These are phyloP conservation scores for Phytomonas francai DNA, from an alignment of 208 protist species.

Conservation along the genomic window DNA sequence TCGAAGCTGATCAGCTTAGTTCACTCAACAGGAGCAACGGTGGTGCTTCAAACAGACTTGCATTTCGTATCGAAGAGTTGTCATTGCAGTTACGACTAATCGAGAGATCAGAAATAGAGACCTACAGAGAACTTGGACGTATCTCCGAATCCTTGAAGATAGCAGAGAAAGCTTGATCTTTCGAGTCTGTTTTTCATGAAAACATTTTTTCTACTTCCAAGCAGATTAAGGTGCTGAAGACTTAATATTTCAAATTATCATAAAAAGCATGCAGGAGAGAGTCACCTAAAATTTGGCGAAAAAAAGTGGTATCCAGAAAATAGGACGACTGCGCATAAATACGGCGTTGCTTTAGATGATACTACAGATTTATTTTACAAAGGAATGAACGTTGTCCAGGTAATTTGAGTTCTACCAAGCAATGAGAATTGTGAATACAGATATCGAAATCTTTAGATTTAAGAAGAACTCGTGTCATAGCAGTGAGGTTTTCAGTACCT, in stretches of 20 bases:
- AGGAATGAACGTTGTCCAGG: constrained; percentile 45
- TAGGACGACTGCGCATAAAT: constrained; percentile 67
- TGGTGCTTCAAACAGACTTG: background rate
- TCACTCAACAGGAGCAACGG: background rate
- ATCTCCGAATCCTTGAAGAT: constrained; percentile 53
- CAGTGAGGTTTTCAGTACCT: constrained; percentile 39
- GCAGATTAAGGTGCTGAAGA: constrained; percentile 55
- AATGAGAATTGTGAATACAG: constrained; percentile 32
- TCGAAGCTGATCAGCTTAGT: constrained; percentile 37
- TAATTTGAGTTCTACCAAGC: constrained; percentile 50
- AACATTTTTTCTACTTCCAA: constrained; percentile 47
- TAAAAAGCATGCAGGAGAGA: constrained; percentile 32
- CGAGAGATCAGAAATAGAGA: constrained; percentile 63
- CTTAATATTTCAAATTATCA: constrained; percentile 60
- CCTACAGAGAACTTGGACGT: constrained; percentile 42
- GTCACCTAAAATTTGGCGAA: constrained; percentile 18
- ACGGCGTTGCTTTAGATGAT: constrained; percentile 64
- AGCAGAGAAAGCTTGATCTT: constrained; percentile 56
- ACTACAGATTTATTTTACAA: constrained; percentile 56
- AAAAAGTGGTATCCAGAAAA: constrained; percentile 48
- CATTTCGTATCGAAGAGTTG: constrained; percentile 65
- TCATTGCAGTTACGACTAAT: constrained; percentile 51
- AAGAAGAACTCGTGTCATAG: constrained; percentile 49
- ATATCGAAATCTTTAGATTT: constrained; percentile 37
- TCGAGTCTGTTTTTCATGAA: constrained; percentile 61